Percentiles rank a stretch among this genome's conserved stretches.
Conservation (phyloP, 805 yeast species). For the Hanseniaspora thailandica region DNA sequence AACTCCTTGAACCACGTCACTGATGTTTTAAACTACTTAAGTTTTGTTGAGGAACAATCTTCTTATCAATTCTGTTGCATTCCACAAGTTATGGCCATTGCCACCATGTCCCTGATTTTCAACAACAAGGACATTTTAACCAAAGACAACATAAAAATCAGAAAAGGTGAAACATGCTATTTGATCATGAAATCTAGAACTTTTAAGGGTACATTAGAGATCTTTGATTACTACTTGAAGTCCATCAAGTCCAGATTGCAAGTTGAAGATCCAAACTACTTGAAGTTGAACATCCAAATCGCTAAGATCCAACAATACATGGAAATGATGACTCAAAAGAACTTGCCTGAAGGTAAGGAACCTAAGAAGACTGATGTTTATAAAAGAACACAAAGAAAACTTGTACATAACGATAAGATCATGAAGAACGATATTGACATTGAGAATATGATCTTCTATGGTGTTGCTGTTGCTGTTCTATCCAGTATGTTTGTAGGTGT, state of each 20-base stretch:
- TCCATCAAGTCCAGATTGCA: conserved; percentile 66
- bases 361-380: conserved; percentile 31
- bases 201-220: conserved; percentile 59
- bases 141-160: conserved; percentile 61
- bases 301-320: conserved; percentile 83
- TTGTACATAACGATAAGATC: conserved; percentile 30
- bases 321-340: conserved; percentile 58
- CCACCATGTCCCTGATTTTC: conserved; percentile 77
- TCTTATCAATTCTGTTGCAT: conserved; percentile 87
- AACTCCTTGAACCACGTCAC: conserved; percentile 68
- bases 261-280: conserved; percentile 75
- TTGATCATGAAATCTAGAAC: conserved; percentile 65
- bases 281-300: conserved; percentile 70
- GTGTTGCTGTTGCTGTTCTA: conserved; percentile 20
- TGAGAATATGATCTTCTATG: conserved; percentile 24
- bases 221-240: conserved; percentile 64
- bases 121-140: conserved; percentile 65
- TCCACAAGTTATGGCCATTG: conserved; percentile 98
- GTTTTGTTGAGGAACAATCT: conserved; percentile 68
- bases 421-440: conserved; percentile 20
- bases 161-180: conserved; percentile 76
- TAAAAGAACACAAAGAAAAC: conserved; percentile 35
- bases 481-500: not conserved
- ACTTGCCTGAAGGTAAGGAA: conserved; percentile 45
- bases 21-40: conserved; percentile 64